Percentiles rank a stretch among this genome's conserved stretches.
These are phyloP conservation scores for Ceratocystis variospora DNA, from an alignment of 2,329 filamentous ascomycete genomes.

Conservation along the genomic window DNA sequence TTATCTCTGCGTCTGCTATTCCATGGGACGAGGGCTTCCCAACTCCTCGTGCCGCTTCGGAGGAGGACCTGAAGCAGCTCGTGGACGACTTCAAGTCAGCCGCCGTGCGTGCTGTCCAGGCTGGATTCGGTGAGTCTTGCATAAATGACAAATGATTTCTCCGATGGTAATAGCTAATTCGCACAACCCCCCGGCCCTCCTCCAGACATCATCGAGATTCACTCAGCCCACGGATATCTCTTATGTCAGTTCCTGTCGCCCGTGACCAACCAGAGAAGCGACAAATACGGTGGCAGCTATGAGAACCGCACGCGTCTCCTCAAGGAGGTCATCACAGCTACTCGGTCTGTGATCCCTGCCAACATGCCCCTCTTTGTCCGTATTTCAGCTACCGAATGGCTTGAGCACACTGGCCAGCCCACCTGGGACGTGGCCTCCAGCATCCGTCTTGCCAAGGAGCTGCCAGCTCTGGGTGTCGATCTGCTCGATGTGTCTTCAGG, in stretches of 20 bases:
- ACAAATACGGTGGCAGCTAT: conserved; percentile 51
- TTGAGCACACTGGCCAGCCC: conserved; percentile 34
- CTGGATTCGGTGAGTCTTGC: conserved; percentile 38
- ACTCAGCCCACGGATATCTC: conserved; percentile 53
- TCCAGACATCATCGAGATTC: conserved; percentile 56
- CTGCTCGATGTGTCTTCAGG: conserved; percentile 70
- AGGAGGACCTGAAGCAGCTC: conserved; percentile 51
- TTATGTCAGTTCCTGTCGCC: conserved; percentile 51
- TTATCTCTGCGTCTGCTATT: conserved; percentile 38
- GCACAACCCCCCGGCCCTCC: background rate
- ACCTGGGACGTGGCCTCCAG: conserved; percentile 56
- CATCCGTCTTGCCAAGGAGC: conserved; percentile 41
- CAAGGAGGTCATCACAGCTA: conserved; percentile 37
- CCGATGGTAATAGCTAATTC: too few relatives aligned
- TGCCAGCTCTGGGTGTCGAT: conserved; percentile 64
- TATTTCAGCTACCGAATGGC: conserved; percentile 50
- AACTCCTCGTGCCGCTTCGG: conserved; percentile 52
- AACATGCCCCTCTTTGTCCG: conserved; percentile 44
- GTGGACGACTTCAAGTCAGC: conserved; percentile 49
- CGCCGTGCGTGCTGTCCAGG: conserved; percentile 46
- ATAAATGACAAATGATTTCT: too few relatives aligned
- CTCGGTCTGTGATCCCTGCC: conserved; percentile 39
- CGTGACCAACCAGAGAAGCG: conserved; percentile 45
- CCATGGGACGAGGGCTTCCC: conserved; percentile 49
- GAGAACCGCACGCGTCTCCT: conserved; percentile 52